Evolutionary conservation across 345 rosid species (phyloP), one percentile per base, ranked within the genome.

Genomic region (Rhizophora mangle): DNA sequence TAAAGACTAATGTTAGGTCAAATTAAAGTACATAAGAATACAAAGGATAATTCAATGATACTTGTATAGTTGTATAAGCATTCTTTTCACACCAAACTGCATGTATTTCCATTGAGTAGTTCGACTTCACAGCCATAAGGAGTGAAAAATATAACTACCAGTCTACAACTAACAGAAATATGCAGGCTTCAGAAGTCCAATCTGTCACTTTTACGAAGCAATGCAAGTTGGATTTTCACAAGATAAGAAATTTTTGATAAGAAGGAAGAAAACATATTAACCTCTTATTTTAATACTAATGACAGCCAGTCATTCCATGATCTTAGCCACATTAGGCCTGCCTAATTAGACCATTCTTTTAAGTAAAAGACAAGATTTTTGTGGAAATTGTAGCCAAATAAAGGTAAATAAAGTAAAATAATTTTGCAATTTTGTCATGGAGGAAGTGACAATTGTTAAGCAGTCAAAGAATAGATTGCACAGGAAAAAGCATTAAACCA

Each of bases 161-260:
- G 71, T 76, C 83, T 30, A 59, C 74, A 65, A 65, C 74, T 74
- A 78, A 62, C 67, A 62, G 51, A 30, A 32, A 36, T 29, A 34
- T 20, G 31, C 47, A 55, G 8, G 59, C 34, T 39, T 58, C 29
- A n/a, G 37, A 22, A 15, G 19, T 60, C 39, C 64, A 67, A 16
- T 19, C 19, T 27, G 16, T 20, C 11, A 13, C 53, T 22, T 22
- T n/a, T 32, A 30, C 24, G 19, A 31, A 32, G 63, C 19, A 58
- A 61, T 31, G 71, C 63, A 51, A 54, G 10, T 29, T 63, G 62
- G 63, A 68, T 63, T 37, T 47, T 69, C 37, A 27, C 46, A 63
- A 22, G 62, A 39, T 39, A 37, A 34, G 37, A 55, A 13, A 11
- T 62, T 27, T 52, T 52, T 29, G 2, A 9, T n/a, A 67, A 49